A percentile compares a stretch with the other conserved stretches of the same genome.
These are phyloP conservation scores for Ustulina deusta DNA, from an alignment of 2,329 filamentous ascomycete genomes.

Conservation along the genomic window DNA sequence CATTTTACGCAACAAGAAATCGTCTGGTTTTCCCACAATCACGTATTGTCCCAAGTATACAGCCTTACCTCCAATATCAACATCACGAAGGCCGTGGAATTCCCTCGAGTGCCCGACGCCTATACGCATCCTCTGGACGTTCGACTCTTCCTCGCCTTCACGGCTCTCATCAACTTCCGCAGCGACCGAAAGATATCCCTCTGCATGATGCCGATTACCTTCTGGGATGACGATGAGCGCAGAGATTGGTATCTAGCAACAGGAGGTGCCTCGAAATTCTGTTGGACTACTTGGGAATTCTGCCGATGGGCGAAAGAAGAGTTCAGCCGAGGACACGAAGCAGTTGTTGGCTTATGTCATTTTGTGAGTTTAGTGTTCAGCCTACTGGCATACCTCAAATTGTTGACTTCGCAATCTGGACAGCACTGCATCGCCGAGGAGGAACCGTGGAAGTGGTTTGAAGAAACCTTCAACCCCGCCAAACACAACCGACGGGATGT, in stretches of 20 bases:
- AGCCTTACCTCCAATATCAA: slow-evolving; percentile 4
- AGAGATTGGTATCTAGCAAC: slow-evolving; percentile 20
- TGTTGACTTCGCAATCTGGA: neutral
- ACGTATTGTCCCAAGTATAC: slow-evolving; percentile 19
- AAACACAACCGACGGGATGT: slow-evolving; percentile 9
- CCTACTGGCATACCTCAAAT: neutral
- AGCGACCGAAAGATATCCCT: slow-evolving; percentile 2
- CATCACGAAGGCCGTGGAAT: neutral
- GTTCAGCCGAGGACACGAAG: slow-evolving; percentile 13
- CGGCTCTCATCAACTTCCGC: neutral
- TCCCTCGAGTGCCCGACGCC: slow-evolving; percentile 12
- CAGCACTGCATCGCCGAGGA: slow-evolving; percentile 16
- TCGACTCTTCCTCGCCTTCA: slow-evolving; percentile 22
- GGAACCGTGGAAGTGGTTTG: slow-evolving; percentile 21
- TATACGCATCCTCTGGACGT: slow-evolving; percentile 27
- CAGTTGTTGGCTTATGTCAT: slow-evolving; percentile 25
- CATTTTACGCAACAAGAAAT: slow-evolving; percentile 24
- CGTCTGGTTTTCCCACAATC: slow-evolving; percentile 18
- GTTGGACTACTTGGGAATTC: slow-evolving; percentile 29
- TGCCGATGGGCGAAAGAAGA: slow-evolving; percentile 24
- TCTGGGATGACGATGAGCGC: slow-evolving; percentile 29
- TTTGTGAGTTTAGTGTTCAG: slow-evolving; percentile 6
- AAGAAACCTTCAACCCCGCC: slow-evolving; percentile 13
- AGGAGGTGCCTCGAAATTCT: slow-evolving; percentile 22
- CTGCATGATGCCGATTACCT: slow-evolving; percentile 21